Evolutionary conservation across 2,329 filamentous ascomycete genomes (phyloP), one percentile per base, ranked within the genome.

Genomic region (Calonectria pseudoturangicola): DNA sequence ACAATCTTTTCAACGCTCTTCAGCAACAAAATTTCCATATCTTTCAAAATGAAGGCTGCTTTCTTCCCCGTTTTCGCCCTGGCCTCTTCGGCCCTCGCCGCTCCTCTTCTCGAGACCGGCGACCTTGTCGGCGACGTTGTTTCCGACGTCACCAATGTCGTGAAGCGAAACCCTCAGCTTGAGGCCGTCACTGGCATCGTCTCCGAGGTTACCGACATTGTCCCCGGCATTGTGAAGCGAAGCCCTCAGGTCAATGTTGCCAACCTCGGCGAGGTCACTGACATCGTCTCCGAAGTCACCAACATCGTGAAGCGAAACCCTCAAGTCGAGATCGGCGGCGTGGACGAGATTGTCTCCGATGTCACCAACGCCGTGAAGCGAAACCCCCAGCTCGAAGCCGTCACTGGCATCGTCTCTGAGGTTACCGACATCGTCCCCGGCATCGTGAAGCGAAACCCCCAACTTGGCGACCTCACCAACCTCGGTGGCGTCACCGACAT

Each of bases 11-110:
- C 36, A 39, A 58, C 54, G 36, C 39, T 60, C 21, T 28, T 60
- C 21, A 60, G 39, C 25, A 21, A 27, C 12, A 41, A 18, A 12
- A 16, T 25, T 21, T n/a, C 21, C 4, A 41, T 9, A 41, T 27
- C 21, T 18, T 28, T 60, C 54, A 60, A 60, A 18, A 60, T 60
- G 54, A 60, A 60, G 54, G 54, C 54, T 41, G 33, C 33, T 28
- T 41, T 60, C 54, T 60, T 60, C 36, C 41, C 54, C 54, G 54
- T 9, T 25, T 21, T 60, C 54, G 33, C 33, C 54, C 25, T 41
- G 33, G 54, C 54, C 54, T 16, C 39, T 13, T 60, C 54, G 33
- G 54, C 36, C 54, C 25, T 60, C 27, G 54, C 54, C 16, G 54
- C 54, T 25, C 54, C 54, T 41, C 36, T 60, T 13, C 21, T 27